Evolutionary conservation across 2,329 filamentous ascomycete species (phyloP), one percentile per base, ranked within the genome.

Genomic region (Alternaria hordeiaustralica): DNA sequence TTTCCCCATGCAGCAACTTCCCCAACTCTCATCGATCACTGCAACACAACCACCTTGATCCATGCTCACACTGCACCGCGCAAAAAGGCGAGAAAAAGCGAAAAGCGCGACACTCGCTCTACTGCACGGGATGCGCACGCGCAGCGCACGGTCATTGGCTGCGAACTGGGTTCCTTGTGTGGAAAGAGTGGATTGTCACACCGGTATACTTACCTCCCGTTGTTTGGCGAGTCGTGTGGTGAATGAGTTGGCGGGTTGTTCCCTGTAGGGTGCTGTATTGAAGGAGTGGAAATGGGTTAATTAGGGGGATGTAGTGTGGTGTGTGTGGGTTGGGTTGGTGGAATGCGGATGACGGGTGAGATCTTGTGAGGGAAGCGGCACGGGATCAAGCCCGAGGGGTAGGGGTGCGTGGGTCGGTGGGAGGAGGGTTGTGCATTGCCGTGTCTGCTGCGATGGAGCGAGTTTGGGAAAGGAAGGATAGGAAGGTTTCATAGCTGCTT

Each of bases 91-190:
- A 53, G 49, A 41, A 53, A 53, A 53, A 23, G 36, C 33, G 9
- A 33, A 21, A 20, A 53, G 28, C 49, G 49, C 49, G 36, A 33
- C 49, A 53, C 49, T 33, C 28, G 61, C 49, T 36, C 49, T 36
- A 33, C 49, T 60, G 57, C 58, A 56, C 25, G 28, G 43, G 44
- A 43, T 53, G 30, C 30, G 62, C 49, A 53, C 55, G 62, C 61
- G 62, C 36, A 41, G 62, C 58, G 59, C 13, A 23, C 43, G 13
- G 28, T 58, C 50, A 64, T 63, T 63, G 61, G 61, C 57, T 30
- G 30, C 8, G 33, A 25, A 6, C 23, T 15, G 21, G 50, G 49
- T 21, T 53, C 28, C 55, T 43, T 46, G 61, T 50, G 61, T 50
- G 51, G 41, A 45, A 41, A 56, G 44, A 57, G 47, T 56, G 54